A percentile compares a stretch with the other conserved stretches of the same genome.
These are phyloP conservation scores for Crinitomyces ghanaensis DNA, from an alignment of 805 yeast genomes.

Conservation along the genomic window DNA sequence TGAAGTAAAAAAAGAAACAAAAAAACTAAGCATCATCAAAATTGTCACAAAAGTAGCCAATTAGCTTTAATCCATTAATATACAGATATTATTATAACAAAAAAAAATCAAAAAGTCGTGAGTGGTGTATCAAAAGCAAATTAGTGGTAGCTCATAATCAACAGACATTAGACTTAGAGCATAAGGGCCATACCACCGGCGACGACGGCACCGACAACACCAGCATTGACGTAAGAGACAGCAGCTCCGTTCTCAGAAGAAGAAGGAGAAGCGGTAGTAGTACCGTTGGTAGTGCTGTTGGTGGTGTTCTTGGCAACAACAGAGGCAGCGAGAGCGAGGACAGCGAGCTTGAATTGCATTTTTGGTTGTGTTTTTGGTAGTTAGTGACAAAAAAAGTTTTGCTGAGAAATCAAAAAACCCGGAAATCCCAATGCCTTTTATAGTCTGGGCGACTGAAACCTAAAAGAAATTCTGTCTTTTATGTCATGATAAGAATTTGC, in stretches of 20 bases:
- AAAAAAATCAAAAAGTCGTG: not conserved
- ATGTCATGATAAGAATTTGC: too few relatives aligned
- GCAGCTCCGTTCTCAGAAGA: constrained; percentile 20
- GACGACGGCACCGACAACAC: constrained; percentile 29
- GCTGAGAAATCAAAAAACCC: constrained; percentile 5
- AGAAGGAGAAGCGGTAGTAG: constrained; percentile 19
- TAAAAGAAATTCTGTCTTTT: too few relatives aligned
- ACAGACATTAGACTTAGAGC: constrained; percentile 20
- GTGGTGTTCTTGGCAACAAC: constrained; percentile 11
- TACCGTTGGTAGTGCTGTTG: constrained; percentile 13
- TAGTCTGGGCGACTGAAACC: too few relatives aligned
- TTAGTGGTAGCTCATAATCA: constrained; percentile 6
- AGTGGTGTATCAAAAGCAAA: constrained; percentile 6
- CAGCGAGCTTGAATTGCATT: constrained; percentile 25
- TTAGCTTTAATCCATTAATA: not conserved
- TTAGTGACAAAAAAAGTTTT: constrained; percentile 3
- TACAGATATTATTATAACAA: not conserved
- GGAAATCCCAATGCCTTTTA: constrained; percentile 1
- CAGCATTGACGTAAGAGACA: constrained; percentile 26
- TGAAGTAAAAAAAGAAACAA: not conserved
- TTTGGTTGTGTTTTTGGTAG: constrained; percentile 6
- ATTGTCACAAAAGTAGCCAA: not conserved
- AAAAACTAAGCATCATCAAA: too few relatives aligned
- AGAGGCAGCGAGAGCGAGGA: constrained; percentile 14
- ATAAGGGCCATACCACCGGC: constrained; percentile 30